Percentiles rank a stretch among this genome's conserved stretches.
Evolutionary conservation across 1,284 basidiomycete genomes (phyloP).

Genomic region (Microstroma glucosiphilum): DNA sequence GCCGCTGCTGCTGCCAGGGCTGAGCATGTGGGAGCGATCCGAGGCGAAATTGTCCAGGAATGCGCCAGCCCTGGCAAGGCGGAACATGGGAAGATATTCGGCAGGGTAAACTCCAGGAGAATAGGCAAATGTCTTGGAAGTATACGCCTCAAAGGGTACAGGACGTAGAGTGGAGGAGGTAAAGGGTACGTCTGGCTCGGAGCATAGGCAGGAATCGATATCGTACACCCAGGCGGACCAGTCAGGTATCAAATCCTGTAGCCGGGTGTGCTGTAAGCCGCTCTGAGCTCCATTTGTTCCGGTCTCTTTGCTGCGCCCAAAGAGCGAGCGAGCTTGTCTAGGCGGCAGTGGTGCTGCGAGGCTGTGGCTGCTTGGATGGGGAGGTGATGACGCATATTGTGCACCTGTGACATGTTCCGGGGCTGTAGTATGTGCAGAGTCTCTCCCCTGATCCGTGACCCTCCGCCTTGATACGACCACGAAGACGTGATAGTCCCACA

Average conservation of each 20-base stretch:
- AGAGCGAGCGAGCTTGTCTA: background rate
- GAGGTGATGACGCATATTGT: background rate
- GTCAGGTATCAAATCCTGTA: background rate
- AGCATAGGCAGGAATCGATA: conserved; percentile 19
- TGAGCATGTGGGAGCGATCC: conserved; percentile 32
- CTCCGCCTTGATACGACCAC: conserved; percentile 13
- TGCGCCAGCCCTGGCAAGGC: conserved; percentile 14
- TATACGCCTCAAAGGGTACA: conserved; percentile 14
- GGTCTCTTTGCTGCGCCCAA: background rate
- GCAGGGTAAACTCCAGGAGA: background rate
- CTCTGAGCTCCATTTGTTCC: background rate
- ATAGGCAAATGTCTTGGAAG: conserved; percentile 14
- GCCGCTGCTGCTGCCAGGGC: background rate
- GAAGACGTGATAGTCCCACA: conserved; percentile 43
- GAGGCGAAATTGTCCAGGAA: conserved; percentile 25
- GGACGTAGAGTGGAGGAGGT: background rate
- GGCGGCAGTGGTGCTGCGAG: background rate
- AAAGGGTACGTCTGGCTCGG: background rate
- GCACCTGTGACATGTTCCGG: background rate
- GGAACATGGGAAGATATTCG: conserved; percentile 16
- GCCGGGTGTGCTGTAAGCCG: background rate
- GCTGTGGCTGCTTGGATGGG: background rate
- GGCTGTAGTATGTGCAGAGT: background rate
- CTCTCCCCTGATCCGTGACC: conserved; percentile 12
- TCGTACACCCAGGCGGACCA: conserved; percentile 32